Conservation (phyloP, 768 basidiomycete species). For the Boletus subcaerulescens region DNA sequence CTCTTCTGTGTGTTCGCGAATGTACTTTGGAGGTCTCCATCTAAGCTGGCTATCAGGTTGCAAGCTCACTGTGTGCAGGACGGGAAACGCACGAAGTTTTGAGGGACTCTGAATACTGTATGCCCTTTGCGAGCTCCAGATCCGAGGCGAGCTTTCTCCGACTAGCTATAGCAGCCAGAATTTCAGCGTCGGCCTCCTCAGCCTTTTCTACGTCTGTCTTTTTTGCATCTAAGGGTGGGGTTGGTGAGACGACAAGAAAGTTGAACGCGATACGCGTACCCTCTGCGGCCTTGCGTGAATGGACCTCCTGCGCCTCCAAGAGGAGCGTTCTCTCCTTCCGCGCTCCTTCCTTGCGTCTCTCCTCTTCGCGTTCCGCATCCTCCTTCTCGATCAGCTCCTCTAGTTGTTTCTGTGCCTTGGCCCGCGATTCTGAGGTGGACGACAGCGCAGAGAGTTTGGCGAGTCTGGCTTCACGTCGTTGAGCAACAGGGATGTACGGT, state of each 20-base stretch:
- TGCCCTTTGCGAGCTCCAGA: slow-evolving; percentile 89
- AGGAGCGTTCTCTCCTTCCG: slow-evolving; percentile 85
- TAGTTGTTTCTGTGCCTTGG: slow-evolving; percentile 43
- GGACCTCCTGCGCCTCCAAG: slow-evolving; percentile 94
- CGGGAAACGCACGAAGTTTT: slow-evolving; percentile 64
- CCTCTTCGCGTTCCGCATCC: slow-evolving; percentile 79
- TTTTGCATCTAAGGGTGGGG: slow-evolving; percentile 57
- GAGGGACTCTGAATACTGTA: slow-evolving; percentile 83
- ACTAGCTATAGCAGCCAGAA: slow-evolving; percentile 88
- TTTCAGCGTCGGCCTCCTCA: slow-evolving; percentile 86
- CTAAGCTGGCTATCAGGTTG: slow-evolving; percentile 38
- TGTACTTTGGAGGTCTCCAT: slow-evolving; percentile 85
- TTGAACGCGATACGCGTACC: slow-evolving; percentile 41
- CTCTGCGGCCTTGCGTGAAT: slow-evolving; percentile 75
- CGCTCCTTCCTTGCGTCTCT: slow-evolving; percentile 66
- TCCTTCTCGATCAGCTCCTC: slow-evolving; percentile 62
- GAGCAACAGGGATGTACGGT: slow-evolving; percentile 84
- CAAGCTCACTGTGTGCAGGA: background rate
- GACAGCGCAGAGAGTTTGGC: slow-evolving; percentile 69
- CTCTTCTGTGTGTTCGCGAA: slow-evolving; percentile 66
- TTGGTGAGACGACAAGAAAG: slow-evolving; percentile 15
- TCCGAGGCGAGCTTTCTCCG: slow-evolving; percentile 90
- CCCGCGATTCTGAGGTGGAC: slow-evolving; percentile 47
- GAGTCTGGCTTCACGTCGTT: slow-evolving; percentile 78
- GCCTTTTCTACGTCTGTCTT: slow-evolving; percentile 86